phyloP scores from a whole-genome alignment of 1,284 basidiomycete genomes.

The Malassezia obtusa region DNA sequence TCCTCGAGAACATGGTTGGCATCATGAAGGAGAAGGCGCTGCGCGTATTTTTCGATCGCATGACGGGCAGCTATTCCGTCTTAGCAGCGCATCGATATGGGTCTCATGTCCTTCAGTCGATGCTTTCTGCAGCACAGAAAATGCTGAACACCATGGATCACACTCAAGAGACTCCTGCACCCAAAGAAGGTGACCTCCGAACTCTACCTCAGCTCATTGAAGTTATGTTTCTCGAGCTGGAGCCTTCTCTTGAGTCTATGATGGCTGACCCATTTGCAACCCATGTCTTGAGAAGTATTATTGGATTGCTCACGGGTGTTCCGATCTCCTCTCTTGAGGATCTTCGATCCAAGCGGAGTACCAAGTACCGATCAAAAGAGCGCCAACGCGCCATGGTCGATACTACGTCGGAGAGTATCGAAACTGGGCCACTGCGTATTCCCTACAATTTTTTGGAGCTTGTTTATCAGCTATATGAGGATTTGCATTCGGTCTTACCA shows the following conservation, averaged over 20 bases:
- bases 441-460: conserved; percentile 17
- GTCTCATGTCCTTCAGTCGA: conserved; percentile 40
- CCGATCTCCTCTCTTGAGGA: conserved; percentile 20
- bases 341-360: conserved; percentile 29
- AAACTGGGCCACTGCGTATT: conserved; percentile 15
- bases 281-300: conserved; percentile 7
- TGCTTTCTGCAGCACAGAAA: conserved; percentile 18
- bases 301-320: conserved; percentile 25
- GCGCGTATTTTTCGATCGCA: conserved; percentile 39
- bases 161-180: background rate
- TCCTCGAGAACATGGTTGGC: conserved; percentile 34
- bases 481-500: conserved; percentile 11
- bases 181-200: conserved; percentile 5
- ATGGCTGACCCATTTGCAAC: conserved; percentile 8
- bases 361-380: conserved; percentile 33
- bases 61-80: conserved; percentile 27
- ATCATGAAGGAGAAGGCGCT: conserved; percentile 28
- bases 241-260: conserved; percentile 4
- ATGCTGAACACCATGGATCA: background rate
- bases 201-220: conserved; percentile 5
- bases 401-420: background rate
- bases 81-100: conserved; percentile 41
- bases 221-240: conserved; percentile 13
- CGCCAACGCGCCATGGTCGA: conserved; percentile 16
- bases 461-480: conserved; percentile 6